Conservation (phyloP, 768 basidiomycete species). For the Baorangia bicolor region DNA sequence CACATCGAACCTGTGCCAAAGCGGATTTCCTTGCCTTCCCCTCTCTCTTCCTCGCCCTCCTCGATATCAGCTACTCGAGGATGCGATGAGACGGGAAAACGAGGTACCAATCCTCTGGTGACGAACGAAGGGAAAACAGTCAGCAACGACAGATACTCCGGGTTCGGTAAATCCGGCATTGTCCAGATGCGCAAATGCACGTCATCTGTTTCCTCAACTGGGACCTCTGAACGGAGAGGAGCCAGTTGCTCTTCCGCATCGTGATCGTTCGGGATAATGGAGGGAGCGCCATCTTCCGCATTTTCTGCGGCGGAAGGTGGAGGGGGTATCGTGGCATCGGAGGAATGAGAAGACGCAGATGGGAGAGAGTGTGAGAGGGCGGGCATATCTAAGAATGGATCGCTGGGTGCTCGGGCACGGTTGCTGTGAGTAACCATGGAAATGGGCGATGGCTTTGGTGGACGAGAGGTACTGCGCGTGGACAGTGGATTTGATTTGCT, state of each 20-base stretch:
- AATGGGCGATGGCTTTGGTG: slow-evolving; percentile 41
- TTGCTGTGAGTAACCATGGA: slow-evolving; percentile 50
- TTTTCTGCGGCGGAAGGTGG: slow-evolving; percentile 33
- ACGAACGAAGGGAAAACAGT: slow-evolving; percentile 78
- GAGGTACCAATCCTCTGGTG: slow-evolving; percentile 63
- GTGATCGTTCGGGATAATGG: slow-evolving; percentile 33
- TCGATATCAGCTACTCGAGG: slow-evolving; percentile 58
- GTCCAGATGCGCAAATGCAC: slow-evolving; percentile 76
- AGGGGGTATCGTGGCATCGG: slow-evolving; percentile 31
- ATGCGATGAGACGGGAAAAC: slow-evolving; percentile 52
- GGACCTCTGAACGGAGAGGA: slow-evolving; percentile 34
- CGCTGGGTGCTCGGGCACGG: slow-evolving; percentile 72
- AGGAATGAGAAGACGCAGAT: slow-evolving; percentile 52
- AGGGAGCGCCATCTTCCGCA: slow-evolving; percentile 43
- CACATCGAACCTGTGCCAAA: slow-evolving; percentile 87
- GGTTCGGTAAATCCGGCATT: slow-evolving; percentile 73
- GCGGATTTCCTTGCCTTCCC: slow-evolving; percentile 55
- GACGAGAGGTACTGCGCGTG: slow-evolving; percentile 20
- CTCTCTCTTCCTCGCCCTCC: slow-evolving; percentile 59
- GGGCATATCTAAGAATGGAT: slow-evolving; percentile 78
- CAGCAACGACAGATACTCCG: slow-evolving; percentile 67
- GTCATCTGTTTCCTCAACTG: slow-evolving; percentile 38
- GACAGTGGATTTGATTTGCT: slow-evolving; percentile 56
- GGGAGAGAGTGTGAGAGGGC: slow-evolving; percentile 53
- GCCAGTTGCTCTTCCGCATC: slow-evolving; percentile 35